Conservation (phyloP, 768 basidiomycete genomes). For the Cubamyces lactineus region DNA sequence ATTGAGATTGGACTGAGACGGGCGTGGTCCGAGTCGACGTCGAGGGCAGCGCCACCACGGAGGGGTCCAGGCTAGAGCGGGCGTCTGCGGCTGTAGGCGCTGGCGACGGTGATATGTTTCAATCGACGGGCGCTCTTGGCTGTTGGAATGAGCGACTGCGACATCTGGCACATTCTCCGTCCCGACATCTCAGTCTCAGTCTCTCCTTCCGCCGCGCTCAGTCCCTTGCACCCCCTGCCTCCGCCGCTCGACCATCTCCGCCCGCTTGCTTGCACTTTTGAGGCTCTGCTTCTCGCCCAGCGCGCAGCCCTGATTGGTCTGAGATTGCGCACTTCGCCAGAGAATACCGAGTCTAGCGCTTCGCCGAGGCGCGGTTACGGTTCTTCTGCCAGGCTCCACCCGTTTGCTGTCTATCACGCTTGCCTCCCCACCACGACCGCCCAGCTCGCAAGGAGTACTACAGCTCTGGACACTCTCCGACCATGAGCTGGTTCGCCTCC, state of each 20-base stretch:
- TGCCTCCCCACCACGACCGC: conserved; percentile 13
- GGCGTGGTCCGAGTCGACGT: neutral
- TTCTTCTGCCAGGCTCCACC: conserved; percentile 26
- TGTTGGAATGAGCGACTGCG: conserved; percentile 8
- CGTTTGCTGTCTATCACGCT: conserved; percentile 15
- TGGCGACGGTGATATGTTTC: conserved; percentile 21
- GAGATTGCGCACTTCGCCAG: conserved; percentile 10
- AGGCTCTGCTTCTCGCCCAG: neutral
- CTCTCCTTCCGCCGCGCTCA: neutral
- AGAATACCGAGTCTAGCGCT: conserved; percentile 15
- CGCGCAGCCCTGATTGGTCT: conserved; percentile 7
- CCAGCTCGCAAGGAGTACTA: neutral
- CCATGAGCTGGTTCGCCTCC: conserved; percentile 76
- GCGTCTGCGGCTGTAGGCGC: neutral
- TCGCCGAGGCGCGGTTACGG: conserved; percentile 12
- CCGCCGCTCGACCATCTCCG: neutral
- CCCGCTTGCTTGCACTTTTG: conserved; percentile 4
- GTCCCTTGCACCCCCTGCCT: neutral
- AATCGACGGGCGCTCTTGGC: neutral
- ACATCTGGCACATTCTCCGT: conserved; percentile 11
- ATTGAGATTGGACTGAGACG: conserved; percentile 7
- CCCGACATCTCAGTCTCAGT: neutral
- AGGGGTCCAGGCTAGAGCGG: neutral
- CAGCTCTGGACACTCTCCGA: conserved; percentile 1
- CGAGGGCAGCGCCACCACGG: conserved; percentile 3